Base-by-base conservation (phyloP, 352 stramenopile species). In the Blastocystis hominis region DNA sequence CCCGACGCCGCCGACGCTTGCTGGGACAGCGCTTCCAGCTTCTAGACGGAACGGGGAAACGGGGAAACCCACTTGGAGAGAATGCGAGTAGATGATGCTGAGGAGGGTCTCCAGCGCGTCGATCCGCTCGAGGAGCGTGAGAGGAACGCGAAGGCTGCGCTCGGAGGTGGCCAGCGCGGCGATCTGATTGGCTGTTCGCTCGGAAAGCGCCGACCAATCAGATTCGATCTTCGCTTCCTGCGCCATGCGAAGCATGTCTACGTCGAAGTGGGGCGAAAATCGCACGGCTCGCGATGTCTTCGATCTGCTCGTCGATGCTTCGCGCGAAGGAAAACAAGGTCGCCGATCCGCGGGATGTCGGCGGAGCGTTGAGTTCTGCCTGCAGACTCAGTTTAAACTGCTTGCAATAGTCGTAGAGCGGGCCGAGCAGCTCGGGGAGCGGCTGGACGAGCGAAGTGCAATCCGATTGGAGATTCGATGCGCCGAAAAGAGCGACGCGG, bases 381-480 rank as follows among this genome's bases (percentile, higher is more conserved):
- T 80, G 70, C 9, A 80, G 70, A 24, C 42, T 20, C 46, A 80
- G 70, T 36, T 84, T 88, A 5, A 86, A 40, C 36, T 63, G 76
- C 56, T 84, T 80, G 3, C 87, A 30, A 20, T 84, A 38, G 64
- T 84, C 68, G 46, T 50, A 88, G 42, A 81, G 24, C 15, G 79
- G 68, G 42, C 44, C 79, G 38, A 76, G 50, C 15, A 80, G 64
- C 55, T 88, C 62, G 6, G 61, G 64, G 46, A 84, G 68, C 17
- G 79, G 50, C 20, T 70, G 20, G 36, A 86, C 46, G 10, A 70
- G 42, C 4, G 17, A 20, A 4, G 42, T 44, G 0, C 30, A 30
- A 42, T 86, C 66, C 46, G 56, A 24, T 20, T 84, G 56, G 20
- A 81, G 53, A 38, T 72, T 62, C 40, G 50, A 84, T 13, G 76